Base-by-base conservation (phyloP, 2,329 filamentous ascomycete species). In the Neonectria coccinea region DNA sequence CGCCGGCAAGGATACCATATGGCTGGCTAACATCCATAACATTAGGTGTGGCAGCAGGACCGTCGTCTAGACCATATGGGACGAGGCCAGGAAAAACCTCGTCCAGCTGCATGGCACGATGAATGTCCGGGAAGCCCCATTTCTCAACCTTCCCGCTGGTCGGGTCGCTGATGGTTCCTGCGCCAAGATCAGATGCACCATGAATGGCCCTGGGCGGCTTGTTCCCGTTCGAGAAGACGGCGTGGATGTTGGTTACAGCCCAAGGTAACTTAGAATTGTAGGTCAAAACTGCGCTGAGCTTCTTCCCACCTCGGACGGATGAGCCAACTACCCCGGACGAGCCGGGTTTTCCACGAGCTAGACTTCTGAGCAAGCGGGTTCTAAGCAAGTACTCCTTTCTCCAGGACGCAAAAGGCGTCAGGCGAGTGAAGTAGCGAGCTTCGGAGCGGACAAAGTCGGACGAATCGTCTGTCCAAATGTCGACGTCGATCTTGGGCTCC, bases 351-450 rank as follows among this genome's bases (percentile, higher is more conserved):
- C 95, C 96, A 64, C 93, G 89, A 51, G 86, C 87, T 62, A 98
- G 83, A 66, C 92, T 96, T 48, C 94, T 88, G 56, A 98, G 82
- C 56, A 98, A 86, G 51, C 93, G 88, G 2, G 94, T 97, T 51
- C 96, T 88, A 61, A 97, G 81, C 52, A 98, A 91, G 74, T 98
- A 99, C 78, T 99, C 96, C 79, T 93, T 97, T 71, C 95, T 88
- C 95, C 96, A 98, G 9, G 94, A 96, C n/a, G 94, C 92, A 66
- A 94, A 81, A 4, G 89, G 85, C 10, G 92, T 97, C 59, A 99
- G 85, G 47, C 94, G 89, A 16, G 92, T 88, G 74, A 98, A 99
- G 68, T 89, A 87, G 48, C 94, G 91, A 71, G 88, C 87, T 74
- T 96, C 92, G 1, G 91, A 91, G 29, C 88, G 87, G 48, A 94